Conservation (phyloP, 768 basidiomycete species). For the Hericium rajendrae region DNA sequence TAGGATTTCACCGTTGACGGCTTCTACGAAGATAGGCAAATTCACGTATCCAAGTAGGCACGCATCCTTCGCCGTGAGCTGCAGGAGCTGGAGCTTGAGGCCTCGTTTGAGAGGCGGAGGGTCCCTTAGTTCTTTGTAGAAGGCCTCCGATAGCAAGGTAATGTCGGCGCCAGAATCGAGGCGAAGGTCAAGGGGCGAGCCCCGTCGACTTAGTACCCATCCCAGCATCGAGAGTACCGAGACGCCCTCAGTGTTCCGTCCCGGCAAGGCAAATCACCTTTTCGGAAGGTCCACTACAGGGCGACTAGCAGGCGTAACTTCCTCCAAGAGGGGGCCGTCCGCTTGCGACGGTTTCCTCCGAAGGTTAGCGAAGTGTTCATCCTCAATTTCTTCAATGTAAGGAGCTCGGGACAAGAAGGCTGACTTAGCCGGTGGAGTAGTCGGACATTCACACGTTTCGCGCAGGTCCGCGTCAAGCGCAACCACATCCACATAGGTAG, state of each 20-base stretch:
- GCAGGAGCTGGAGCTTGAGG: not conserved
- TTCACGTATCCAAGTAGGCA: constrained; percentile 11
- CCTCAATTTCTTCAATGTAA: not conserved
- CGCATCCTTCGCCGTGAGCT: not conserved
- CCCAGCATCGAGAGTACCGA: not conserved
- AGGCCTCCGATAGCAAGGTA: not conserved
- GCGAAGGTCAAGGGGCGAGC: not conserved
- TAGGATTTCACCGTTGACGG: constrained; percentile 16
- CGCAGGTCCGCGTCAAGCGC: not conserved
- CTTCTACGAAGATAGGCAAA: constrained; percentile 18
- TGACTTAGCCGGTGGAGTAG: not conserved
- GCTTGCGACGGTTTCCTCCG: not conserved
- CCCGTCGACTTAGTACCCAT: not conserved
- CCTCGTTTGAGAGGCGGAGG: not conserved
- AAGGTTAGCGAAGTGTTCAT: not conserved
- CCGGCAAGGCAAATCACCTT: not conserved
- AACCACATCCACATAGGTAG: not conserved
- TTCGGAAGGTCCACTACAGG: not conserved
- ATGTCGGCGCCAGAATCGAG: not conserved
- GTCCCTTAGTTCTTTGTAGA: not conserved
- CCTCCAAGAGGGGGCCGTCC: not conserved
- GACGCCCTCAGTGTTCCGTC: not conserved
- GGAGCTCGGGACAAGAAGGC: not conserved
- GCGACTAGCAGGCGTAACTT: not conserved
- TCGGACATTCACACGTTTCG: not conserved